Percentiles rank a stretch among this genome's conserved stretches.
phyloP scores from a whole-genome alignment of 2,329 filamentous ascomycete species.

The Fusarium chaquense region DNA sequence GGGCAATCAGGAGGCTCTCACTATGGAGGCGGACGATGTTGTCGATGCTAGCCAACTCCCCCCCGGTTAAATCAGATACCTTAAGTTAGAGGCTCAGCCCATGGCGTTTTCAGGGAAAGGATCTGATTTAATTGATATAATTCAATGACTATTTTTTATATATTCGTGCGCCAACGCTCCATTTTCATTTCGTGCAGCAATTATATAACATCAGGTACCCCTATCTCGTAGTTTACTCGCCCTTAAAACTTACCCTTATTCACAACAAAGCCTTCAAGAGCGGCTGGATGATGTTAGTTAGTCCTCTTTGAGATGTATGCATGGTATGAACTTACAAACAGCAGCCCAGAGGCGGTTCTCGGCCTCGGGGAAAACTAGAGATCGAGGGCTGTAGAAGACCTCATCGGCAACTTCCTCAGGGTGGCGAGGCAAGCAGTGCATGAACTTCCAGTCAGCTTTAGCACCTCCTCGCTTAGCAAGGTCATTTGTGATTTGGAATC shows the following conservation, averaged over 20 bases:
- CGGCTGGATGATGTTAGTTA: slow-evolving; percentile 62
- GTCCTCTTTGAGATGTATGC: too few species aligned
- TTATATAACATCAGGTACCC: slow-evolving; percentile 24
- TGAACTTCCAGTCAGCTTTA: slow-evolving; percentile 93
- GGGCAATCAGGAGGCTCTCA: slow-evolving; percentile 74
- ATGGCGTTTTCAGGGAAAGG: slow-evolving; percentile 48
- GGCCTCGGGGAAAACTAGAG: slow-evolving; percentile 91
- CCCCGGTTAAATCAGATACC: slow-evolving; percentile 73
- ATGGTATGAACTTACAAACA: slow-evolving; percentile 68
- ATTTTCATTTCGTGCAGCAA: slow-evolving; percentile 25
- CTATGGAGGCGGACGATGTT: slow-evolving; percentile 92
- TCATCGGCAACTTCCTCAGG: slow-evolving; percentile 93
- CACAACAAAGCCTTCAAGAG: slow-evolving; percentile 90
- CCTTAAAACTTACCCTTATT: slow-evolving; percentile 82
- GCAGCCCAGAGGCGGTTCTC: slow-evolving; percentile 96
- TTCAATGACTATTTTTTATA: slow-evolving; percentile 48
- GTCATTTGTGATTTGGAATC: slow-evolving; percentile 91
- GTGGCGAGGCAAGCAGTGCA: slow-evolving; percentile 96
- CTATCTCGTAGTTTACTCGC: background rate
- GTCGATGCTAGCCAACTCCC: slow-evolving; percentile 95
- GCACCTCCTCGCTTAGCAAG: slow-evolving; percentile 87
- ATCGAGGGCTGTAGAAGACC: slow-evolving; percentile 89
- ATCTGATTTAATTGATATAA: slow-evolving; percentile 47
- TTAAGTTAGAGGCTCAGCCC: slow-evolving; percentile 29
- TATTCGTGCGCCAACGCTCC: slow-evolving; percentile 45